Evolutionary conservation across 495 filamentous ascomycete genomes (phyloP).

Genomic region (Haplographium delicatum): DNA sequence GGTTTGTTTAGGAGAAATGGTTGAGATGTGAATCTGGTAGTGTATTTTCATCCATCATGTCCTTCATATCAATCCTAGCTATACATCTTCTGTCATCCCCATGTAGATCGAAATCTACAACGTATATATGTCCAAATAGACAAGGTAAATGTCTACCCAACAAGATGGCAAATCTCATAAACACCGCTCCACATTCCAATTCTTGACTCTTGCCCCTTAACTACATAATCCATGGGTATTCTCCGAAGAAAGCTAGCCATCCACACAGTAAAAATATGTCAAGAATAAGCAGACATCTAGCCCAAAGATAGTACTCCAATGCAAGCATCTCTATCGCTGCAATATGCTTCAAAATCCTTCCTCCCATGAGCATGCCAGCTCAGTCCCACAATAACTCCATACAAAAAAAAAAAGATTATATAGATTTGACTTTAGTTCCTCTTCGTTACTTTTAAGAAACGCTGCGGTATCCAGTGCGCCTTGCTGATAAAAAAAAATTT

Average conservation of each 20-base stretch:
- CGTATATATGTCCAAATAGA: neutral
- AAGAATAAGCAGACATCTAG: constrained; percentile 6
- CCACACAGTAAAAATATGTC: neutral
- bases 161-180: neutral
- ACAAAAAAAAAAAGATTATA: neutral
- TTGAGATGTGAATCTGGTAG: constrained; percentile 18
- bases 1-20: no score
- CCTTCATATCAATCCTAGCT: neutral
- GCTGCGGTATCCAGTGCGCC: constrained; percentile 11
- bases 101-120: no score
- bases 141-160: neutral
- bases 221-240: no score
- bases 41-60: constrained; percentile 12
- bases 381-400: constrained; percentile 2
- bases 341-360: constrained; percentile 13
- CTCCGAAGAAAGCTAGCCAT: neutral
- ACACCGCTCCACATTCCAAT: neutral
- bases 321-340: constrained; percentile 11
- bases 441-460: neutral
- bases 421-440: neutral
- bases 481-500: constrained; percentile 1
- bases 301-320: constrained; percentile 14
- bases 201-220: no score
- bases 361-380: constrained; percentile 17
- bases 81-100: constrained; percentile 6